Base-by-base conservation (phyloP, 192 early-diverging fungal species). In the Radiomyces spectabilis region DNA sequence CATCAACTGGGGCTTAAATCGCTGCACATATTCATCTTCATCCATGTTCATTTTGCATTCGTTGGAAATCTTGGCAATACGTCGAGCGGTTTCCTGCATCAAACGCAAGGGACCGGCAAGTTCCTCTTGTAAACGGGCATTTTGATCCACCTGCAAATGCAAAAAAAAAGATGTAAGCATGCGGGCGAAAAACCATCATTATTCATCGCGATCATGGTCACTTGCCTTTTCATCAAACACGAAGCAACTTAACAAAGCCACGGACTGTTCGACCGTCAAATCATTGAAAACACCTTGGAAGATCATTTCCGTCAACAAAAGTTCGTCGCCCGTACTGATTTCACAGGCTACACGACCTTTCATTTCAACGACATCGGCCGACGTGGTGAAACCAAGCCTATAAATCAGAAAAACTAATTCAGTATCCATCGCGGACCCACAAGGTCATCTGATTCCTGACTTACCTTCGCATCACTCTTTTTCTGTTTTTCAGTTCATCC, bases 341-440 rank as follows among this genome's bases (percentile, higher is more conserved):
- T 98, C 94, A 59, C 96, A 98, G 3, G 96, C 96, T 4, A 98
- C 96, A 18, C 94, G 85, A 35, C 96, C 96, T 72, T 98, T 98
- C 76, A 97, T 85, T 51, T 94, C 90, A 57, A 98, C 88, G 5
- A 95, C 87, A 66, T 94, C 96, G 16, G 79, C 70, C 0, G 69
- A 70, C 6, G 84, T 85, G 0, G 85, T 92, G 65, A 89, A 97
- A 1, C 90, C 92, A 24, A 98, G 65, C n/a, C 64, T 65, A 54
- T 5, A 12, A 12, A 10, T 22, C 27, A 18, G 10, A 31, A 60
- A 39, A 32, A 41, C 16, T 48, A 40, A 16, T 4, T 19, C 18
- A 1, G 42, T 21, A 16, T 39, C 13, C 13, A 16, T 39, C 13
- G 38, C 13, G 13, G 38, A 39, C 18, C 10, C 10, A 21, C 24